Evolutionary conservation across 495 filamentous ascomycete genomes (phyloP).

Genomic region (Aspergillus ellipticus): DNA sequence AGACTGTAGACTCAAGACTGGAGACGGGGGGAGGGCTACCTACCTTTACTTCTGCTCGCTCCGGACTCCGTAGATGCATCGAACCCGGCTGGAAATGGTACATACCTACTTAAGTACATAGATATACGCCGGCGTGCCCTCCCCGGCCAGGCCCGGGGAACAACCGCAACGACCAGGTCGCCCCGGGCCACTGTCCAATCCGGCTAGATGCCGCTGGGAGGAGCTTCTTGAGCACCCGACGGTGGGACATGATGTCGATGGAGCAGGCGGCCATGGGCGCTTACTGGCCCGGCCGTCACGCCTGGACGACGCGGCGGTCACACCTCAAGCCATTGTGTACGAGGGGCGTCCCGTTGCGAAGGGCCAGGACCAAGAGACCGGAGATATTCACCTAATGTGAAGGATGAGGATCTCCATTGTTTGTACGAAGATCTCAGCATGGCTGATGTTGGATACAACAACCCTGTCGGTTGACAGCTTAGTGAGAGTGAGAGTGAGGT

Average conservation of each 20-base stretch:
- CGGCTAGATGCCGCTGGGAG: background rate
- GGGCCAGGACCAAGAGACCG: slow-evolving; percentile 5
- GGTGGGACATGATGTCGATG: background rate
- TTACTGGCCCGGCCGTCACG: background rate
- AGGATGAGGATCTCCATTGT: too few relatives aligned
- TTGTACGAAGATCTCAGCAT: too few relatives aligned
- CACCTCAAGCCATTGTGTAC: background rate
- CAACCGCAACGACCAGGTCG: background rate
- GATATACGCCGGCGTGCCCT: background rate
- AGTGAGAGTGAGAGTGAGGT: too few relatives aligned
- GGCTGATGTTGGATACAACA: background rate
- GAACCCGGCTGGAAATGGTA: background rate
- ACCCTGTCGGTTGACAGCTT: too few relatives aligned
- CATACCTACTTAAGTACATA: too few relatives aligned
- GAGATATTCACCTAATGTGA: background rate
- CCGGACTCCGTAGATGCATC: background rate
- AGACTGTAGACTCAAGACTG: too few relatives aligned
- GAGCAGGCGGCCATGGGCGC: background rate
- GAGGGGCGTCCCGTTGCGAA: background rate
- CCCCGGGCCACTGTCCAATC: background rate
- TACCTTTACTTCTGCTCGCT: background rate
- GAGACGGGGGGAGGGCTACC: too few relatives aligned
- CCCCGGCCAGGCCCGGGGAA: background rate
- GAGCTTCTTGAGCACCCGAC: background rate
- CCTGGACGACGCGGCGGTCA: background rate